phyloP scores from a whole-genome alignment of 176 grass and related monocot genomes.

The Triticum dicoccoides region DNA sequence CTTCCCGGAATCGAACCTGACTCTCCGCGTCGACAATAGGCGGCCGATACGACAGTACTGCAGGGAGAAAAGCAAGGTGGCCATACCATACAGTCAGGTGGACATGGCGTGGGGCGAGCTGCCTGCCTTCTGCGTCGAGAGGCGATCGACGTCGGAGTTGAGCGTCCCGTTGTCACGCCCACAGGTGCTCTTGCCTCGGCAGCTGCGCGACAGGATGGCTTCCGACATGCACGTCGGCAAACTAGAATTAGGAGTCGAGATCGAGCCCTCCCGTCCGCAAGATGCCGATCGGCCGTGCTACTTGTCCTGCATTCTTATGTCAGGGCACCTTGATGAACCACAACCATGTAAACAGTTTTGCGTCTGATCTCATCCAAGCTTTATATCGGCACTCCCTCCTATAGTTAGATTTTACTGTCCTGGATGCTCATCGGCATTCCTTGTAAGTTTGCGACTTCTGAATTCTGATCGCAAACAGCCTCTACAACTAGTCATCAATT shows the following conservation, averaged over 20 bases:
- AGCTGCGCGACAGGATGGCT: background rate
- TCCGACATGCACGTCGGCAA: background rate
- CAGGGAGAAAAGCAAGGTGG: background rate
- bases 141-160: background rate
- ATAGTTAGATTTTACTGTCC: too few species aligned
- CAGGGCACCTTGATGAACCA: background rate
- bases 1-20: background rate
- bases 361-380: background rate
- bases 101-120: slow-evolving; percentile 2
- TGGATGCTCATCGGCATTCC: too few species aligned
- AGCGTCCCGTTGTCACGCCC: background rate
- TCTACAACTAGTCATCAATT: too few species aligned
- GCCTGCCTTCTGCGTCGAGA: background rate
- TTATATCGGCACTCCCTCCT: background rate
- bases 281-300: background rate
- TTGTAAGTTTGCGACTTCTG: too few species aligned
- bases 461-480: too few species aligned
- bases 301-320: background rate
- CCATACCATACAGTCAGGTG: background rate
- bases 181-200: background rate
- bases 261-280: background rate
- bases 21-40: background rate
- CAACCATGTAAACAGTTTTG: background rate
- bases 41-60: background rate
- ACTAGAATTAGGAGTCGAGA: background rate